These are phyloP conservation scores for Eucalyptus curtisii DNA, from an alignment of 345 rosid genomes.

Conservation along the genomic window DNA sequence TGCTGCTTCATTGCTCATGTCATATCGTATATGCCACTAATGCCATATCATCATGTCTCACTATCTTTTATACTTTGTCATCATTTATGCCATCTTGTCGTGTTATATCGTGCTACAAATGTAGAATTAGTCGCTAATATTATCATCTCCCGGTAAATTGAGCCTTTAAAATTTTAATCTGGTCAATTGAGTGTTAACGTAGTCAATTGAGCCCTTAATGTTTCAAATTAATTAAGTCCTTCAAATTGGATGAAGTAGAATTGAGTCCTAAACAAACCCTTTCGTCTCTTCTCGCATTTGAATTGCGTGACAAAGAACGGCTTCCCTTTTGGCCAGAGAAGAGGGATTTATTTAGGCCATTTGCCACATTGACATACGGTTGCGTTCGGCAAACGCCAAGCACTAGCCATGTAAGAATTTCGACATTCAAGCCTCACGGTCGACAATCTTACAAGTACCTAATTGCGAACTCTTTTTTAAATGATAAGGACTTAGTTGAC, in stretches of 20 bases:
- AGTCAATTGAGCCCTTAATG: not conserved
- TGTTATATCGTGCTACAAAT: not conserved
- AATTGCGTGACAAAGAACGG: not conserved
- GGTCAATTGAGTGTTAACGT: not conserved
- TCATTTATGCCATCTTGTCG: fast-evolving
- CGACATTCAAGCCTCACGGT: not conserved
- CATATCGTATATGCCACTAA: not conserved
- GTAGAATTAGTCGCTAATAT: not conserved
- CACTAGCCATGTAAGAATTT: not conserved
- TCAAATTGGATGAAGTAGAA: not conserved
- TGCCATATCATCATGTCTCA: not conserved
- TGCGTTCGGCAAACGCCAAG: not conserved
- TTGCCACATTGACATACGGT: not conserved
- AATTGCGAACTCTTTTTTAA: not conserved
- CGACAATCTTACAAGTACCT: not conserved
- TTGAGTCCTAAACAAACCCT: not conserved
- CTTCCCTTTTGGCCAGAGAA: not conserved
- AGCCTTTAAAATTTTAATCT: not conserved
- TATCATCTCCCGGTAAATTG: fast-evolving
- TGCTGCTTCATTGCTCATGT: not conserved
- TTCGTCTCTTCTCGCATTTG: not conserved
- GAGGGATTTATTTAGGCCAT: not conserved
- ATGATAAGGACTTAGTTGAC: not conserved
- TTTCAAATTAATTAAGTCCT: not conserved
- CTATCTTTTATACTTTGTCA: not conserved